phyloP scores from a whole-genome alignment of 441 rosid genomes.

The Macaranga tanarius region DNA sequence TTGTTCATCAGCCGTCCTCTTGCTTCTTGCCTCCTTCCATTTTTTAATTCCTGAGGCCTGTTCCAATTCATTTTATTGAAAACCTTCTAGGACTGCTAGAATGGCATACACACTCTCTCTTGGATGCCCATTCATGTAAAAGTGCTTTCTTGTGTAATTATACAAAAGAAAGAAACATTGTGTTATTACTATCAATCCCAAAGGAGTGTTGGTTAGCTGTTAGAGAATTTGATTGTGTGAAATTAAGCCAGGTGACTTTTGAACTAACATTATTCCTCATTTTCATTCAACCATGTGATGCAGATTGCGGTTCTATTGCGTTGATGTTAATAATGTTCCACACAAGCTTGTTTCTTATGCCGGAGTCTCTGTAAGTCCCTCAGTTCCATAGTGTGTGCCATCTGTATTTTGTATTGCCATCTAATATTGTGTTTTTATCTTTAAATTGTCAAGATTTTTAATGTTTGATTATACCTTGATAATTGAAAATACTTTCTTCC shows the following conservation, averaged over 20 bases:
- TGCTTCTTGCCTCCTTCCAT: neutral
- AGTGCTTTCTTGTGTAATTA: neutral
- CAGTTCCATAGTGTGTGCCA: neutral
- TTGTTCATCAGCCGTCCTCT: neutral
- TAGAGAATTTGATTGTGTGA: conserved; percentile 1
- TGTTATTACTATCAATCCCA: too few species aligned
- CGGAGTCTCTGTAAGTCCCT: conserved; percentile 70
- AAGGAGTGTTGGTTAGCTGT: neutral
- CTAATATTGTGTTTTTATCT: neutral
- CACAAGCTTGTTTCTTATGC: conserved; percentile 72
- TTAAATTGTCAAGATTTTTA: neutral
- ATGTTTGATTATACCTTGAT: neutral
- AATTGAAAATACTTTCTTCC: neutral
- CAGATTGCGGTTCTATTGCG: conserved; percentile 69
- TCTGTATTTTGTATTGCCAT: neutral
- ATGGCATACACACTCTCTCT: conserved; percentile 7
- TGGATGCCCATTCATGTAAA: neutral
- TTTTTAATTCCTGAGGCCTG: neutral
- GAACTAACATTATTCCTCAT: conserved; percentile 5
- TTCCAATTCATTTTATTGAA: neutral
- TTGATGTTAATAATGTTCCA: conserved; percentile 81
- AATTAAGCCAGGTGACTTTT: conserved; percentile 8
- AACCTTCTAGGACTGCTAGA: neutral
- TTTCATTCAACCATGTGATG: conserved; percentile 16
- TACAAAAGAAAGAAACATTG: neutral